Conservation (phyloP, 2,329 filamentous ascomycete species). For the Sporothrix mexicana region DNA sequence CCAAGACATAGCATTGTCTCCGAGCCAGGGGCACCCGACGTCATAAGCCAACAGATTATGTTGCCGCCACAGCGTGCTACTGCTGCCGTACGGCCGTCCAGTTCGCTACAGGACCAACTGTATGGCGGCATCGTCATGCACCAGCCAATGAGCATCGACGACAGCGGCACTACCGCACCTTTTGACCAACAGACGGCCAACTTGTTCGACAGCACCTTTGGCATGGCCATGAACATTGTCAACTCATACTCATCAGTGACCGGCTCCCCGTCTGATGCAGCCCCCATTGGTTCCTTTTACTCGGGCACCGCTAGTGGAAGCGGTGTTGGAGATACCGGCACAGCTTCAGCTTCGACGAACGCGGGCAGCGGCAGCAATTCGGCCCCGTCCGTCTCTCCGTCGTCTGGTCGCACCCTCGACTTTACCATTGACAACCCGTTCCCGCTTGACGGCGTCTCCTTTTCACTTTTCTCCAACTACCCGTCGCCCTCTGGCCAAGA, state of each 20-base stretch:
- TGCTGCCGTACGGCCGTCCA: neutral
- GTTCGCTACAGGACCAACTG: slow-evolving; percentile 30
- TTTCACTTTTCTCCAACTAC: slow-evolving; percentile 19
- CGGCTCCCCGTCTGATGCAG: neutral
- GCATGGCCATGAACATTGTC: slow-evolving; percentile 16
- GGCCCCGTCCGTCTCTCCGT: slow-evolving; percentile 28
- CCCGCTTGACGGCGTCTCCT: neutral
- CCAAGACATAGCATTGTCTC: neutral
- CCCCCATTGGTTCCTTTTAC: neutral
- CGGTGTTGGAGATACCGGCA: neutral
- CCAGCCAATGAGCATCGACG: slow-evolving; percentile 36
- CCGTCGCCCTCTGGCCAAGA: neutral
- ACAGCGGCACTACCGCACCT: neutral
- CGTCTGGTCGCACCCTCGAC: slow-evolving; percentile 32
- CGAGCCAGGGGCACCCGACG: neutral
- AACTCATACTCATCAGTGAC: neutral
- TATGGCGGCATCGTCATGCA: slow-evolving; percentile 43
- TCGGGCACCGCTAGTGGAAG: neutral
- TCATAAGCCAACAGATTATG: neutral
- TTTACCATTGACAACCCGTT: slow-evolving; percentile 10
- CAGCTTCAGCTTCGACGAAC: neutral
- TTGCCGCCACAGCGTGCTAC: neutral
- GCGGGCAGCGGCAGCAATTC: slow-evolving; percentile 26
- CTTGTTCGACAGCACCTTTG: slow-evolving; percentile 21
- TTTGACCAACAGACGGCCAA: slow-evolving; percentile 14